Percentiles rank a stretch among this genome's conserved stretches.
Conservation (phyloP, 148 eudicot species). For the Diospyros kaki region DNA sequence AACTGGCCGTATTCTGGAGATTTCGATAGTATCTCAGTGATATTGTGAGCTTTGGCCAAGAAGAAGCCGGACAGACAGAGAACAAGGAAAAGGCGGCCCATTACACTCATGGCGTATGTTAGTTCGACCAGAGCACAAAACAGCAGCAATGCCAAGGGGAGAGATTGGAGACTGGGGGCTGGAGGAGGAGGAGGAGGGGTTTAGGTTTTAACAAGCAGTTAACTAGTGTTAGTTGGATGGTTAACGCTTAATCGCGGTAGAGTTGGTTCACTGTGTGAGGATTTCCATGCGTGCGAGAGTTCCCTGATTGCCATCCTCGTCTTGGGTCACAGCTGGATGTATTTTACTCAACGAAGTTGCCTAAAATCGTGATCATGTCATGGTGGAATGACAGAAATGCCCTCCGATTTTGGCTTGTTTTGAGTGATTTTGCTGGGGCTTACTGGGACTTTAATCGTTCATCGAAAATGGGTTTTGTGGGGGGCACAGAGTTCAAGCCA, state of each 20-base stretch:
- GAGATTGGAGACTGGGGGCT: neutral
- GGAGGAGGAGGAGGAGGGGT: neutral
- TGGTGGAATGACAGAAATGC: too few relatives aligned
- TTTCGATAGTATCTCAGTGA: slow-evolving; percentile 50
- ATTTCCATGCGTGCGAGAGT: too few relatives aligned
- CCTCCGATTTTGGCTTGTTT: too few relatives aligned
- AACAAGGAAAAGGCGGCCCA: slow-evolving; percentile 10
- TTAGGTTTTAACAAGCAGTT: neutral
- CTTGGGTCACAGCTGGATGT: too few relatives aligned
- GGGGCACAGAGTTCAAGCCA: too few relatives aligned
- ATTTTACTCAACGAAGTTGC: too few relatives aligned
- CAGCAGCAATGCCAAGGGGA: slow-evolving; percentile 5
- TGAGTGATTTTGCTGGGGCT: too few relatives aligned
- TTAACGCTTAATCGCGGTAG: neutral
- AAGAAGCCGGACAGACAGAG: slow-evolving; percentile 14
- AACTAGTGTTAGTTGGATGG: slow-evolving; percentile 18
- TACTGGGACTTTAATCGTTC: too few relatives aligned
- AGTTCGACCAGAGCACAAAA: neutral
- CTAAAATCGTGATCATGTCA: too few relatives aligned
- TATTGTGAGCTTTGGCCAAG: slow-evolving; percentile 28
- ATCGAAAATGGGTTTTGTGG: too few relatives aligned
- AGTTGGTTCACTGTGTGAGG: too few relatives aligned
- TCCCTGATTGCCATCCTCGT: too few relatives aligned
- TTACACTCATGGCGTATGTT: neutral
- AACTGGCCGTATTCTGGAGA: slow-evolving; percentile 47